Evolutionary conservation across 495 filamentous ascomycete species (phyloP).

Genomic region (Annulohypoxylon nitens): DNA sequence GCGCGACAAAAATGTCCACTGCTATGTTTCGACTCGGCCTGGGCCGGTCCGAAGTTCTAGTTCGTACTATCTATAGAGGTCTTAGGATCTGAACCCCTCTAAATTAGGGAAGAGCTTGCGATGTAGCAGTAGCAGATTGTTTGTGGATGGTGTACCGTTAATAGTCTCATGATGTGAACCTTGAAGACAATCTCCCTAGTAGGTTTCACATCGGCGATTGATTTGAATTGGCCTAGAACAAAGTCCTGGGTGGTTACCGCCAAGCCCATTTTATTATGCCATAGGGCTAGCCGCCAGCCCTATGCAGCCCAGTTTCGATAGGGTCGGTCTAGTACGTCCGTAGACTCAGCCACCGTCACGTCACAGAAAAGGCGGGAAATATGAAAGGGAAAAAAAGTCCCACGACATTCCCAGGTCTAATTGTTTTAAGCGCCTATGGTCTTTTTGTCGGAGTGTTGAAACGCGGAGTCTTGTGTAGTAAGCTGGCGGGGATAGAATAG

Average conservation of each 20-base stretch:
- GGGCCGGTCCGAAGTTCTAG: slow-evolving; percentile 16
- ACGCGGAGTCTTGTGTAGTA: slow-evolving; percentile 7
- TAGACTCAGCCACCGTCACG: slow-evolving; percentile 20
- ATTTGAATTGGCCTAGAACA: slow-evolving; percentile 9
- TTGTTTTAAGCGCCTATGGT: background rate
- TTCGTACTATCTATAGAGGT: background rate
- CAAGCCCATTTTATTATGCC: slow-evolving; percentile 13
- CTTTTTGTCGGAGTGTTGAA: background rate
- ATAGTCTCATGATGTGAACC: background rate
- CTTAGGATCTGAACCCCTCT: background rate
- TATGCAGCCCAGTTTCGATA: slow-evolving; percentile 33
- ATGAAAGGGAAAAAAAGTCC: background rate
- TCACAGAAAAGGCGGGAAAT: slow-evolving; percentile 8
- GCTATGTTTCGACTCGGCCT: slow-evolving; percentile 18
- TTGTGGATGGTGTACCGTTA: slow-evolving; percentile 15
- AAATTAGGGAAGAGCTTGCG: slow-evolving; percentile 6
- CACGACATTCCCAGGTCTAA: background rate
- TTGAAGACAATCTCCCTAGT: background rate
- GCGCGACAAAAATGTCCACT: slow-evolving; percentile 5
- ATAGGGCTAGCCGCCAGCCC: slow-evolving; percentile 46
- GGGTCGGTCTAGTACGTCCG: slow-evolving; percentile 22
- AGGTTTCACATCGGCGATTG: background rate
- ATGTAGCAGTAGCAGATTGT: slow-evolving; percentile 1
- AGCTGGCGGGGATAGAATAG: background rate
- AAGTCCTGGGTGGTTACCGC: slow-evolving; percentile 5